Evolutionary conservation across 2,329 filamentous ascomycete genomes (phyloP).

Genomic region (Alternaria atra): DNA sequence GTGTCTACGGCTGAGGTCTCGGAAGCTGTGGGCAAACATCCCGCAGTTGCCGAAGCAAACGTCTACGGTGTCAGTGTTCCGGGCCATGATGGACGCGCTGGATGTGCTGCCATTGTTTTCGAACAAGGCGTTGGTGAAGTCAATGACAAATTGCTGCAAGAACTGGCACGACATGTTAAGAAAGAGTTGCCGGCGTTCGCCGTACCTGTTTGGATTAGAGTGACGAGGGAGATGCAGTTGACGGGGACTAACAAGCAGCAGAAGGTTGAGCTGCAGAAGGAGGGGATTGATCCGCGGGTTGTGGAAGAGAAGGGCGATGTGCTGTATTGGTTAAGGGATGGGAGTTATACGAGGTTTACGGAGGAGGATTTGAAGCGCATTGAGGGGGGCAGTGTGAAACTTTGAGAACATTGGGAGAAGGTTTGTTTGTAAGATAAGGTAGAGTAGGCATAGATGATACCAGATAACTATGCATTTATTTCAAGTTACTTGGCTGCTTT

Average conservation of each 20-base stretch:
- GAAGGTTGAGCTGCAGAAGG: constrained; percentile 52
- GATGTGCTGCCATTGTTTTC: constrained; percentile 55
- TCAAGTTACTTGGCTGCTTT: constrained; percentile 9
- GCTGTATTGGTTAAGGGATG: constrained; percentile 54
- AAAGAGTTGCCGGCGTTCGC: constrained; percentile 55
- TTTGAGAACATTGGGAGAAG: constrained; percentile 22
- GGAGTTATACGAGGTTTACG: constrained; percentile 40
- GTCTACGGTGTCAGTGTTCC: constrained; percentile 59
- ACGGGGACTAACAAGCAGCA: constrained; percentile 60
- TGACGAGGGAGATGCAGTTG: constrained; percentile 52
- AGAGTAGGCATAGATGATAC: constrained; percentile 4
- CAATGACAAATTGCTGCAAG: constrained; percentile 22
- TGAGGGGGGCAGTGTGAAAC: constrained; percentile 37
- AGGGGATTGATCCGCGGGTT: constrained; percentile 53
- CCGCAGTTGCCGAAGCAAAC: constrained; percentile 53
- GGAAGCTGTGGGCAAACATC: constrained; percentile 52
- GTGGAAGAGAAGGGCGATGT: constrained; percentile 50
- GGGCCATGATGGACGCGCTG: constrained; percentile 55
- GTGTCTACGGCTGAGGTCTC: constrained; percentile 57
- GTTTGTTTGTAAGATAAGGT: neutral
- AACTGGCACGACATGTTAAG: constrained; percentile 49
- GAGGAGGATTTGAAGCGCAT: constrained; percentile 37
- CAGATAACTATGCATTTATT: neutral
- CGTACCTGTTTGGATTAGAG: constrained; percentile 55
- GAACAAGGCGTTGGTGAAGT: constrained; percentile 14